phyloP scores from a whole-genome alignment of 2,329 filamentous ascomycete genomes.

The Zasmidium angulare region DNA sequence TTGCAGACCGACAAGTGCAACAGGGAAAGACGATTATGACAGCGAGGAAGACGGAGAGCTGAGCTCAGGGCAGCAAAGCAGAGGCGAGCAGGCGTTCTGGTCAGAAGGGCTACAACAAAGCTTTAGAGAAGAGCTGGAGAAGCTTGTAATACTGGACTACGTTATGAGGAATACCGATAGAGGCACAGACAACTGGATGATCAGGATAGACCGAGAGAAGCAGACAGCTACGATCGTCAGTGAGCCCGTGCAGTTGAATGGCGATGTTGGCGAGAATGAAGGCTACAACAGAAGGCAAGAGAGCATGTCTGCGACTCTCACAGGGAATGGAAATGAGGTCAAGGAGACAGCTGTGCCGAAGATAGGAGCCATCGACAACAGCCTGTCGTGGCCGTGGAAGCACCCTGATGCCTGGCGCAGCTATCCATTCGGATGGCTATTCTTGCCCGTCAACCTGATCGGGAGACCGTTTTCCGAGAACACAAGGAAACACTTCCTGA shows the following conservation, averaged over 20 bases:
- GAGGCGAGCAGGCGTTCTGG: conserved; percentile 68
- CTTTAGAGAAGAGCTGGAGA: conserved; percentile 93
- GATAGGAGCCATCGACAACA: conserved; percentile 95
- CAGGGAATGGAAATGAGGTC: conserved; percentile 3
- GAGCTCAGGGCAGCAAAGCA: conserved; percentile 32
- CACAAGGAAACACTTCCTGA: conserved; percentile 92
- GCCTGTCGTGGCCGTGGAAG: conserved; percentile 98
- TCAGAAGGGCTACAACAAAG: conserved; percentile 84
- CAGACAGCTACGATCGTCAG: conserved; percentile 83
- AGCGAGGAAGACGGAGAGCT: conserved; percentile 24
- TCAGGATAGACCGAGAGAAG: conserved; percentile 84
- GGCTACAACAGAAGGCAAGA: conserved; percentile 58
- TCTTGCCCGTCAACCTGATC: conserved; percentile 92
- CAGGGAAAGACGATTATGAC: conserved; percentile 51
- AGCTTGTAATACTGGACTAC: conserved; percentile 95
- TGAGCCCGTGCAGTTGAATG: conserved; percentile 69
- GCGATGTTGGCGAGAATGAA: conserved; percentile 37
- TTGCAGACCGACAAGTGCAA: conserved; percentile 67
- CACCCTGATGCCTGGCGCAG: conserved; percentile 89
- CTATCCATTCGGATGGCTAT: conserved; percentile 98
- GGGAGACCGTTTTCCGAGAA: conserved; percentile 94
- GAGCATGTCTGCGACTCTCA: conserved; percentile 72
- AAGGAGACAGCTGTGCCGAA: conserved; percentile 62
- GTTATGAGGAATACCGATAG: conserved; percentile 99
- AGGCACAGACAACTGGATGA: conserved; percentile 99